These are phyloP conservation scores for Heracleum sosnowskyi DNA, from an alignment of 129 eudicot species.

Conservation along the genomic window DNA sequence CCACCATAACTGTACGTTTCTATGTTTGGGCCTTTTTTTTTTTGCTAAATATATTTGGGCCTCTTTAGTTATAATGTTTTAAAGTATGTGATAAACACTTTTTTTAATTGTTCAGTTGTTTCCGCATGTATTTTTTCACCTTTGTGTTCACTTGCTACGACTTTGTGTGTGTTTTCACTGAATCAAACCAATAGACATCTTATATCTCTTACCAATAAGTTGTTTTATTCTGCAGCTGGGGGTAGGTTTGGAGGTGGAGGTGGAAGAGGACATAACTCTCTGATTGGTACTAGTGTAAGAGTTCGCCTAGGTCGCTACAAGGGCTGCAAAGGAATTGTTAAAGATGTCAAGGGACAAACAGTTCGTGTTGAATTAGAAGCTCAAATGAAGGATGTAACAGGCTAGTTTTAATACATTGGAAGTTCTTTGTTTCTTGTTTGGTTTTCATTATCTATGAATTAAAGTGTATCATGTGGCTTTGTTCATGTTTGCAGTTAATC, in stretches of 20 bases:
- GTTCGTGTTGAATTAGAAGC: slow-evolving; percentile 84
- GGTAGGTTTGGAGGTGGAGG: slow-evolving; percentile 67
- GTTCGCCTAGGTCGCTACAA: slow-evolving; percentile 72
- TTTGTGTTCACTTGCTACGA: not conserved
- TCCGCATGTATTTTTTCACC: not conserved
- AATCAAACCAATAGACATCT: not conserved
- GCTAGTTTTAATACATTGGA: slow-evolving; percentile 29
- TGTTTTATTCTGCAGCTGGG: slow-evolving; percentile 45
- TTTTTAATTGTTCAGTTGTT: not conserved
- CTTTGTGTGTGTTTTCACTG: not conserved
- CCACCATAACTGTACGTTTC: slow-evolving; percentile 51
- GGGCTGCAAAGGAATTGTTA: slow-evolving; percentile 87
- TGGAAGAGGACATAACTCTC: slow-evolving; percentile 52
- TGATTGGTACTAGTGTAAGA: slow-evolving; percentile 52
- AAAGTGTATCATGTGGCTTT: slow-evolving; percentile 15
- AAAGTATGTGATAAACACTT: not conserved
- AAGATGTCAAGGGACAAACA: slow-evolving; percentile 60
- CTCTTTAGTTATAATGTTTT: not conserved
- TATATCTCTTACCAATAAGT: slow-evolving; percentile 4
- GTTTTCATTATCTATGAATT: slow-evolving; percentile 15
- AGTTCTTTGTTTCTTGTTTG: slow-evolving; percentile 9
- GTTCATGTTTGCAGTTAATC: slow-evolving; percentile 59
- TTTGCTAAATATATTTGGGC: not conserved
- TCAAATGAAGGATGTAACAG: slow-evolving; percentile 84
- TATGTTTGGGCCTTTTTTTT: not conserved